Evolutionary conservation across 2,329 filamentous ascomycete species (phyloP).

Genomic region (Fusarium sp.): DNA sequence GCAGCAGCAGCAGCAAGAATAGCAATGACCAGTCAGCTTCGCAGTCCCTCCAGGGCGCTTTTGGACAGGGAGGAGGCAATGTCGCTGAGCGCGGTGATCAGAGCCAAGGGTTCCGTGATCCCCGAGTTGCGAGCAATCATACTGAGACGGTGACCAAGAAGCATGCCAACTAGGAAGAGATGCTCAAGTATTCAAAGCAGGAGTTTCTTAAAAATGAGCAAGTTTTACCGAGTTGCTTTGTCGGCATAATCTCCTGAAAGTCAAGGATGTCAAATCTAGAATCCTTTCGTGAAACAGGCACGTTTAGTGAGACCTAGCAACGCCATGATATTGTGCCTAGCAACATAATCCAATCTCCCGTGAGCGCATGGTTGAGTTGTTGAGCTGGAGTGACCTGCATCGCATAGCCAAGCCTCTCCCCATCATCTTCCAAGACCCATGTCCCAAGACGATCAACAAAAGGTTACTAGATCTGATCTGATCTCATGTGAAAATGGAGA

Average conservation of each 20-base stretch:
- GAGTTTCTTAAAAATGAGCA: constrained; percentile 11
- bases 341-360: constrained; percentile 26
- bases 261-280: neutral
- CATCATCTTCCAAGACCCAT: neutral
- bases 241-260: neutral
- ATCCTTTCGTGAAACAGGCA: neutral
- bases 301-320: neutral
- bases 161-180: neutral
- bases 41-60: constrained; percentile 3
- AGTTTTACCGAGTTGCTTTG: neutral
- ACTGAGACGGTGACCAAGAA: constrained; percentile 26
- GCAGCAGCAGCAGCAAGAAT: neutral
- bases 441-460: neutral
- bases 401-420: neutral
- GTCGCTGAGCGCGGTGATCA: constrained; percentile 13
- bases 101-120: constrained; percentile 18
- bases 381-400: constrained; percentile 12
- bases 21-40: neutral
- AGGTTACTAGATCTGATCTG: neutral
- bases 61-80: constrained; percentile 22
- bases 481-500: neutral
- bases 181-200: constrained; percentile 10
- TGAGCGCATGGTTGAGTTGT: constrained; percentile 16
- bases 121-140: constrained; percentile 28
- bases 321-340: neutral